phyloP scores from a whole-genome alignment of 352 stramenopile species.

The Globisporangium mamillatum region DNA sequence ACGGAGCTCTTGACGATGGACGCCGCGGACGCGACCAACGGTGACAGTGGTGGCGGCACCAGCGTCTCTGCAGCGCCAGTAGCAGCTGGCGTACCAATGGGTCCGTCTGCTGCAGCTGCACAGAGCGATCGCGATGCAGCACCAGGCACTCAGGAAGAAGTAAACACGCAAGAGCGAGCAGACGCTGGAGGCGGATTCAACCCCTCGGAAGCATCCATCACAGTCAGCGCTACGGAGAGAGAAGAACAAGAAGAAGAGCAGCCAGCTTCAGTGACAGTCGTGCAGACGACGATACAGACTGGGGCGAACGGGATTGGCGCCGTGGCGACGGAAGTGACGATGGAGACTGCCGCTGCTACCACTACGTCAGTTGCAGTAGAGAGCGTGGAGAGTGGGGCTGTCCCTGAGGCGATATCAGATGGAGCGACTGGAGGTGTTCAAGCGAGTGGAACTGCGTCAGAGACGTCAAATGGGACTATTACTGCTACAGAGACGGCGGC shows the following conservation, averaged over 20 bases:
- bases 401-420: not conserved
- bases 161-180: not conserved
- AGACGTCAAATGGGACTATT: not conserved
- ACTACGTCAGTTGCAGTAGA: not conserved
- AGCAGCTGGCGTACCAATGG: not conserved
- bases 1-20: not conserved
- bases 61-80: not conserved
- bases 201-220: not conserved
- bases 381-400: not conserved
- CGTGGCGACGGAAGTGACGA: not conserved
- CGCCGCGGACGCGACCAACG: not conserved
- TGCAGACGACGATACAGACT: not conserved
- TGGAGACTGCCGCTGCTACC: not conserved
- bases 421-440: not conserved
- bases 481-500: not conserved
- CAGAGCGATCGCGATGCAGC: not conserved
- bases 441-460: not conserved
- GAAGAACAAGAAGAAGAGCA: not conserved
- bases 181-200: not conserved
- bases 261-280: no score
- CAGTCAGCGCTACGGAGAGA: not conserved
- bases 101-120: not conserved
- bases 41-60: not conserved
- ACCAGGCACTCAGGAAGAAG: not conserved
- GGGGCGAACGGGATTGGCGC: not conserved